Evolutionary conservation across 2,329 filamentous ascomycete species (phyloP), one percentile per base, ranked within the genome.

Genomic region (Cadophora gregata): DNA sequence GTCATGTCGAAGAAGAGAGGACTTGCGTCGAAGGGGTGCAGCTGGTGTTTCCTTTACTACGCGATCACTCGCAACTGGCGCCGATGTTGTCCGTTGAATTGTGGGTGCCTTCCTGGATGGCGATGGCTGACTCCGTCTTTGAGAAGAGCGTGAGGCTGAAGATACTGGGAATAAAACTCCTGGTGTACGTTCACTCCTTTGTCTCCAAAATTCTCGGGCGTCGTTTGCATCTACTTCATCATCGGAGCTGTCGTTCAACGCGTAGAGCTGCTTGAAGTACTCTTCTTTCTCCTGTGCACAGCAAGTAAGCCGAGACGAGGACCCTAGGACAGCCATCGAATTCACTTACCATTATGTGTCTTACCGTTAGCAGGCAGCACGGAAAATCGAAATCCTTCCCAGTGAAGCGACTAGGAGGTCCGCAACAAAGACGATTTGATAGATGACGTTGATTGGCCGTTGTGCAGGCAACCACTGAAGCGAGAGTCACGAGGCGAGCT

Each of bases 141-240:
- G 29, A 16, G 36, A 53, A 16, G 9, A 51, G 29, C 70, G 80
- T 79, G 55, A 69, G 81, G 67, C 80, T 80, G 2, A 78, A 77
- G 70, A 78, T 77, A 59, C 75, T 80, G 63, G 19, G 12, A 47
- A 33, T 5, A 45, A 81, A 78, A 59, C 36, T 24, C 38, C 45
- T 29, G 38, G 48, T 78, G 50, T 58, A 47, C 59, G 47, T 3
- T 64, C n/a, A n/a, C n/a, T 67, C 16, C 65, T 59, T 29, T 65
- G 59, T 42, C 62, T 59, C 1, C 72, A 47, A 10, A 70, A 48
- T 27, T 68, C 62, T 19, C 69, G 55, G 12, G 66, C 62, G 31
- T 74, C 64, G 38, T 74, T 71, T 16, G 63, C 63, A 59, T 69
- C 68, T 31, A 67, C 65, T 50, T 76, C 74, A 8, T 71, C 67